Percentiles rank a stretch among this genome's conserved stretches.
Conservation (phyloP, 441 rosid species). For the Melianthus villosus region DNA sequence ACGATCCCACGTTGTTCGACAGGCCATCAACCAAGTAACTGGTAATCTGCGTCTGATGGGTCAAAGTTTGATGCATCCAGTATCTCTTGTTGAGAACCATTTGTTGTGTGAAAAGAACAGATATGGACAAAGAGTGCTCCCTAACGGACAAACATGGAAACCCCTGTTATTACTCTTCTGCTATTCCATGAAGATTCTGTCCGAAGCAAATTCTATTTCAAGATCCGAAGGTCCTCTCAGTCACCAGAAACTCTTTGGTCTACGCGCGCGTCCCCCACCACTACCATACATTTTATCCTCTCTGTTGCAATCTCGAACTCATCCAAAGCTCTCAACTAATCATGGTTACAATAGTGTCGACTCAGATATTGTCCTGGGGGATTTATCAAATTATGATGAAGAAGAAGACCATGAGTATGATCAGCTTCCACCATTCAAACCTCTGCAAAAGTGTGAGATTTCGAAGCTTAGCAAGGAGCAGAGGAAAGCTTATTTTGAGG, state of each 20-base stretch:
- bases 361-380: slow-evolving; percentile 73
- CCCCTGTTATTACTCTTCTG: slow-evolving; percentile 57
- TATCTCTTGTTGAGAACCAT: slow-evolving; percentile 81
- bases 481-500: slow-evolving; percentile 53
- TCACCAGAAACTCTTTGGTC: slow-evolving; percentile 66
- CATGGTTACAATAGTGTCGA: slow-evolving; percentile 67
- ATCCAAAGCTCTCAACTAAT: slow-evolving; percentile 55
- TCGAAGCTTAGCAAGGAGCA: slow-evolving; percentile 53
- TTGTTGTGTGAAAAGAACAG: slow-evolving; percentile 68
- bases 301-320: slow-evolving; percentile 81
- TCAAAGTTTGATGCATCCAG: slow-evolving; percentile 78
- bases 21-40: slow-evolving; percentile 77
- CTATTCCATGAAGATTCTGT: slow-evolving; percentile 61
- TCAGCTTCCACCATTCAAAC: slow-evolving; percentile 87
- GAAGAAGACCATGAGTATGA: slow-evolving; percentile 79
- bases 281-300: slow-evolving; percentile 74
- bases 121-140: slow-evolving; percentile 74
- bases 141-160: slow-evolving; percentile 85
- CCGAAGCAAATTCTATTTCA: slow-evolving; percentile 65
- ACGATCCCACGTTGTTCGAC: slow-evolving; percentile 82
- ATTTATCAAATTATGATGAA: slow-evolving; percentile 58
- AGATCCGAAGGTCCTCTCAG: slow-evolving; percentile 71
- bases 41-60: slow-evolving; percentile 79
- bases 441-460: slow-evolving; percentile 49
- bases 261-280: slow-evolving; percentile 65